Conservation (phyloP, 257 asterid genomes). For the Eucommia ulmoides region DNA sequence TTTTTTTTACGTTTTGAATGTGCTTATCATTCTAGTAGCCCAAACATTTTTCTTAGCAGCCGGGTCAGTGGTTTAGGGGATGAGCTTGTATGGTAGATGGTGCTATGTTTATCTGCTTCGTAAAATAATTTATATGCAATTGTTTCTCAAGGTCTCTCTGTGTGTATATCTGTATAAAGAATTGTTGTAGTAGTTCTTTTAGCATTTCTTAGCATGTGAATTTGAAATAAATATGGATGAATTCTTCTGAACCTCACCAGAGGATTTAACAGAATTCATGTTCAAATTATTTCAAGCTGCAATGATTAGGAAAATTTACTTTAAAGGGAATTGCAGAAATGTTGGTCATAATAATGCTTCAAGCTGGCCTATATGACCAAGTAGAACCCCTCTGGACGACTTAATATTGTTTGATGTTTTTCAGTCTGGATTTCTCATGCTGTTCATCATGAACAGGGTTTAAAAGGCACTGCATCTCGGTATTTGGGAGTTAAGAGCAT, state of each 20-base stretch:
- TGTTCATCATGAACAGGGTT: constrained; percentile 50
- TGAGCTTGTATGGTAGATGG: no score
- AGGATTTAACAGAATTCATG: neutral
- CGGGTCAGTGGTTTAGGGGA: no score
- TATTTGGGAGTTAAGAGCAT: constrained; percentile 71
- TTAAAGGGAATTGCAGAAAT: no score
- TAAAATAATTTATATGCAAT: no score
- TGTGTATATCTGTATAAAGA: no score
- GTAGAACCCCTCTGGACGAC: neutral
- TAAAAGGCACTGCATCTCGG: constrained; percentile 67
- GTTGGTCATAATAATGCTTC: no score
- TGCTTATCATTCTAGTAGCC: no score
- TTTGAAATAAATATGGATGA: neutral
- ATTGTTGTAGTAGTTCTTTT: no score
- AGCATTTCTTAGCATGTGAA: neutral
- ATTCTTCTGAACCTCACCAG: neutral
- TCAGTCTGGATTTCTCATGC: constrained; percentile 8
- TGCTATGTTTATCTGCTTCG: no score
- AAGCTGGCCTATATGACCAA: neutral
- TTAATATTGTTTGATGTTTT: constrained; percentile 1
- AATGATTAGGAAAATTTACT: neutral
- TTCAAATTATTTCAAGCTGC: constrained; percentile 2
- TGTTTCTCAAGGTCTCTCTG: no score
- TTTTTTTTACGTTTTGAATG: no score
- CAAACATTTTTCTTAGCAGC: no score